Percentiles rank a stretch among this genome's conserved stretches.
phyloP scores from a whole-genome alignment of 768 basidiomycete genomes.

The Pleurotus ostreatus region DNA sequence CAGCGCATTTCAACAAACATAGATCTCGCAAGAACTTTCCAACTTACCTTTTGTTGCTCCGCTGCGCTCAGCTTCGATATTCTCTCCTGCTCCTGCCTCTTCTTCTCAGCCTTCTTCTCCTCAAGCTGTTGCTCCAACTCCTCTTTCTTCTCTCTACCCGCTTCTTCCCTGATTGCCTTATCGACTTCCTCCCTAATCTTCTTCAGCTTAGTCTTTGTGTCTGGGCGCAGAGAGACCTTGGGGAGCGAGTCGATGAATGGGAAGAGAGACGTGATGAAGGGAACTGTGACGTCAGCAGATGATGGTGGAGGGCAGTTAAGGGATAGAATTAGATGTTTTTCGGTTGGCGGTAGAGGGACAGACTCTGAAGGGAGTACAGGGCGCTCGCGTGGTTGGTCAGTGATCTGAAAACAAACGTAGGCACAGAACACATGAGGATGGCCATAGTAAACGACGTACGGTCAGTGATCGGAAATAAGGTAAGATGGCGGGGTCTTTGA shows the following conservation, averaged over 20 bases:
- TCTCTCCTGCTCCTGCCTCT: conserved; percentile 69
- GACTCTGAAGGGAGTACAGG: conserved; percentile 41
- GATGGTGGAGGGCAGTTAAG: conserved; percentile 48
- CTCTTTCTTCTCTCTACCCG: conserved; percentile 63
- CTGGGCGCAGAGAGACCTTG: conserved; percentile 65
- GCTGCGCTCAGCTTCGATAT: conserved; percentile 68
- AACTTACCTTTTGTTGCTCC: conserved; percentile 76
- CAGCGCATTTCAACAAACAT: background rate
- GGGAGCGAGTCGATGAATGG: conserved; percentile 67
- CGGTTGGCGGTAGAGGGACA: conserved; percentile 35
- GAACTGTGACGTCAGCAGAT: conserved; percentile 44
- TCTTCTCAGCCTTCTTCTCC: conserved; percentile 69
- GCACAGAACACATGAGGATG: conserved; percentile 9
- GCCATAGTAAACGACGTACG: conserved; percentile 35
- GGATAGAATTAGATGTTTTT: conserved; percentile 74
- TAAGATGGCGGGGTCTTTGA: conserved; percentile 61
- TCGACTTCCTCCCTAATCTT: conserved; percentile 71
- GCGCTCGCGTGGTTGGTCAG: conserved; percentile 79
- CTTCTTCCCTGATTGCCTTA: conserved; percentile 63
- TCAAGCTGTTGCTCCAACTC: conserved; percentile 57
- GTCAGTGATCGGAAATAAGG: conserved; percentile 85
- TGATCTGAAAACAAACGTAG: conserved; percentile 42
- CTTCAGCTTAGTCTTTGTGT: conserved; percentile 75
- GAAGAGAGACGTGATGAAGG: conserved; percentile 67
- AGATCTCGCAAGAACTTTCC: background rate